Conservation (phyloP, 441 rosid genomes). For the Flueggea neowawraea region DNA sequence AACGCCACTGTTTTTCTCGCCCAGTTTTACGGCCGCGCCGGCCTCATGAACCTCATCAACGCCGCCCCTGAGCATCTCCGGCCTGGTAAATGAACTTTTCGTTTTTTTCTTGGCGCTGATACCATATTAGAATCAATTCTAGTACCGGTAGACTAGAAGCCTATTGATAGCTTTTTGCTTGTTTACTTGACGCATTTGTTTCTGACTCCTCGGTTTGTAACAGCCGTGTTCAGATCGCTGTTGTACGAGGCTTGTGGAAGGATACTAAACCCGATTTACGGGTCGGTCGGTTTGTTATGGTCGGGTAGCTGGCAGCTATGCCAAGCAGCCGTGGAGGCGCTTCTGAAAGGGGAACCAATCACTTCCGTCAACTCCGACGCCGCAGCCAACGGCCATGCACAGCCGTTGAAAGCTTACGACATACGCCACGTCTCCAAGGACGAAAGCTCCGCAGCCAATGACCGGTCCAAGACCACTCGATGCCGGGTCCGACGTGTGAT, state of each 20-base stretch:
- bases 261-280: conserved; percentile 52
- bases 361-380: conserved; percentile 52
- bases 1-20: conserved; percentile 66
- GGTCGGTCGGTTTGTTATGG: conserved; percentile 56
- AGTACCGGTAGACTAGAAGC: neutral
- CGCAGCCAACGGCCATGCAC: conserved; percentile 54
- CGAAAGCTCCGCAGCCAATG: conserved; percentile 49
- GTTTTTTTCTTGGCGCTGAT: neutral
- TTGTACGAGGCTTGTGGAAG: conserved; percentile 68
- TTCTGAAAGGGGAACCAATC: conserved; percentile 40
- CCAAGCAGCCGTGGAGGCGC: conserved; percentile 52
- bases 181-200: no score
- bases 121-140: neutral
- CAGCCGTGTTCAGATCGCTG: conserved; percentile 57
- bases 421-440: conserved; percentile 84
- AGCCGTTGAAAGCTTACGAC: conserved; percentile 73
- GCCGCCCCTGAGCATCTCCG: conserved; percentile 53
- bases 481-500: conserved; percentile 44
- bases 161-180: neutral
- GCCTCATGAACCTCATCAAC: conserved; percentile 53
- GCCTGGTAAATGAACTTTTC: conserved; percentile 31
- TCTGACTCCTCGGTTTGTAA: neutral
- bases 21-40: conserved; percentile 72
- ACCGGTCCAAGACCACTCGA: conserved; percentile 42
- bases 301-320: conserved; percentile 58